Base-by-base conservation (phyloP, 768 basidiomycete species). In the Russula abietina region DNA sequence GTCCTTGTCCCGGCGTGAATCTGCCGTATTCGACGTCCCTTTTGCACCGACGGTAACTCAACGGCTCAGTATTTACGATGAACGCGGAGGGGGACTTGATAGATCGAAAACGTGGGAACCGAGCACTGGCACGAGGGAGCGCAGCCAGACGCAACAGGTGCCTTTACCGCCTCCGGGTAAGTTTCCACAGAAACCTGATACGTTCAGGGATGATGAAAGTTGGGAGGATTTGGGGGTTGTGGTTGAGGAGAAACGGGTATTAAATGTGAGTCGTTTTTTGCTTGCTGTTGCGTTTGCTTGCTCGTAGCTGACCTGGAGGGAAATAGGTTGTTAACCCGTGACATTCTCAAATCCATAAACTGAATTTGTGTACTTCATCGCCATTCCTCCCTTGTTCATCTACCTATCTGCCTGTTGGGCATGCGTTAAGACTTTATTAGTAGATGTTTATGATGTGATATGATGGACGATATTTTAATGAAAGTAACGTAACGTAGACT, bases 301-400 rank as follows among this genome's bases (percentile, higher is more conserved):
- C 43, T 8, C 43, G n/a, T 46, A 11, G 45, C 45, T 46, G 22
- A 46, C 19, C 19, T 14, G 26, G 19, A 28, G 19, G 12, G 41
- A 10, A 12, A n/a, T 55, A 69, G 66, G 58, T 63, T 41, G 59
- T 68, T 36, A 66, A 65, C 38, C 45, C 33, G 24, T 67, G 51
- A 61, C 38, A 10, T n/a, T 36, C 14, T 50, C n/a, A n/a, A n/a
- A n/a, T n/a, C n/a, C n/a, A n/a, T n/a, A n/a, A n/a, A n/a, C n/a
- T n/a, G n/a, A n/a, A n/a, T 30, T 9, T 10, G 32, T 26, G 5
- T 52, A 14, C 32, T 33, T 33, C 33, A n/a, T 8, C 11, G 14
- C 33, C 28, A 19, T 12, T 38, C 30, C 11, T 24, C 10, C 10
- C 4, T 12, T 48, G 46, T 2, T 26, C 24, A 10, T n/a, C 32